Conservation (phyloP, 768 basidiomycete species). For the Mycena venus region DNA sequence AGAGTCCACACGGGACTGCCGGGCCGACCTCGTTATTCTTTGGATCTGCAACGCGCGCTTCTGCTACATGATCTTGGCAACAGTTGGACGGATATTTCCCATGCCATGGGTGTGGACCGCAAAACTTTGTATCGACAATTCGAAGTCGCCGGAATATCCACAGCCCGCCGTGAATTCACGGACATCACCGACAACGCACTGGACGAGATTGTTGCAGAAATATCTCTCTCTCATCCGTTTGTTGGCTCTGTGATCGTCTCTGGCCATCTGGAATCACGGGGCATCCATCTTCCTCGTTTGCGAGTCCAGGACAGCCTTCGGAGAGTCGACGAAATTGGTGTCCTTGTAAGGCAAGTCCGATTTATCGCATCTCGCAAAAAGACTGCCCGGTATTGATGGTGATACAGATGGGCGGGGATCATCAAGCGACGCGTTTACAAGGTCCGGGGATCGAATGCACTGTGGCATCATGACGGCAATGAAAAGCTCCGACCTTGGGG, state of each 20-base stretch:
- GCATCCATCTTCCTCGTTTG: background rate
- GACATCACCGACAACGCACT: background rate
- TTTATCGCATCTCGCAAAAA: too few species aligned
- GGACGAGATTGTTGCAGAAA: constrained; percentile 3
- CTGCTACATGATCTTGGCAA: background rate
- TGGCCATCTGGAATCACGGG: background rate
- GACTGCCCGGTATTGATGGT: too few species aligned
- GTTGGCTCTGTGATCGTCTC: background rate
- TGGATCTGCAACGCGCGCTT: background rate
- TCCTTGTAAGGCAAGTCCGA: background rate
- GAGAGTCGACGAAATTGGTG: background rate
- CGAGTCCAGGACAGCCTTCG: constrained; percentile 12
- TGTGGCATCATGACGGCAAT: constrained; percentile 43
- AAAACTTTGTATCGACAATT: background rate
- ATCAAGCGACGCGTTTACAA: constrained; percentile 34
- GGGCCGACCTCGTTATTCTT: background rate
- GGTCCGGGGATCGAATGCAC: constrained; percentile 32
- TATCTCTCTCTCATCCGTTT: background rate
- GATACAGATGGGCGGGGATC: constrained; percentile 27
- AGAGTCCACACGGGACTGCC: too few species aligned
- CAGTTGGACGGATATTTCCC: background rate
- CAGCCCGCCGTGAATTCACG: background rate
- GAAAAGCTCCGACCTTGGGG: constrained; percentile 44
- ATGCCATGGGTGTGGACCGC: background rate
- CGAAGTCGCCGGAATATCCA: background rate